Base-by-base conservation (phyloP, 2,329 filamentous ascomycete genomes). In the Aspergillus sp. region DNA sequence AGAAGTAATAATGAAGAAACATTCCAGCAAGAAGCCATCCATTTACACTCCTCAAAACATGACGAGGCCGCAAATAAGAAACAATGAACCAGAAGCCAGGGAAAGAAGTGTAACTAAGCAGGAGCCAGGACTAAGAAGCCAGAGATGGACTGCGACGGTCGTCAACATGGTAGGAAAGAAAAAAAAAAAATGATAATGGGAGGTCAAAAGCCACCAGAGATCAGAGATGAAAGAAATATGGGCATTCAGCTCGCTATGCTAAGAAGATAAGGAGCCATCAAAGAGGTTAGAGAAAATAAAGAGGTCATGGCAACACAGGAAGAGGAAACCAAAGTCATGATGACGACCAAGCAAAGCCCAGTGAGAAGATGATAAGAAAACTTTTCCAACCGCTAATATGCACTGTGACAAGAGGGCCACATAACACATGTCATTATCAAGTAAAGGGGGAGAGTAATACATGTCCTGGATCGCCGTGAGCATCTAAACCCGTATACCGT, bases 371-470 rank as follows among this genome's bases (percentile, higher is more conserved):
- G 63, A 69, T 66, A 69, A 71, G 62, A 70, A 62, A 64, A 75
- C 71, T 77, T 77, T 77, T 76, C 73, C 71, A 76, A 77, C 73
- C 73, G 74, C 75, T 76, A 75, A 74, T 70, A 77, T 76, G 74
- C 73, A 73, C 64, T 70, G 71, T 74, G 71, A 72, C 71, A 66
- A 59, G 64, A 68, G 69, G 69, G 67, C 70, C 73, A 75, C 73
- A 67, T 76, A 75, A 74, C 74, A 75, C 71, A 74, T 75, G 72
- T 75, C 72, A 75, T 75, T 69, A 76, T 69, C 67, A 71, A 30
- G 67, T 66, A 68, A 73, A 70, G 50, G 66, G 39, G 53, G 64
- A 60, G 63, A 74, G 72, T 75, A 74, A 75, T 75, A 76, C 73
- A 75, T 71, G 70, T 67, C 70, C 68, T 70, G 68, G 66, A 66